These are phyloP conservation scores for Digitaria exilis DNA, from an alignment of 202 grass and related monocot genomes.

Conservation along the genomic window DNA sequence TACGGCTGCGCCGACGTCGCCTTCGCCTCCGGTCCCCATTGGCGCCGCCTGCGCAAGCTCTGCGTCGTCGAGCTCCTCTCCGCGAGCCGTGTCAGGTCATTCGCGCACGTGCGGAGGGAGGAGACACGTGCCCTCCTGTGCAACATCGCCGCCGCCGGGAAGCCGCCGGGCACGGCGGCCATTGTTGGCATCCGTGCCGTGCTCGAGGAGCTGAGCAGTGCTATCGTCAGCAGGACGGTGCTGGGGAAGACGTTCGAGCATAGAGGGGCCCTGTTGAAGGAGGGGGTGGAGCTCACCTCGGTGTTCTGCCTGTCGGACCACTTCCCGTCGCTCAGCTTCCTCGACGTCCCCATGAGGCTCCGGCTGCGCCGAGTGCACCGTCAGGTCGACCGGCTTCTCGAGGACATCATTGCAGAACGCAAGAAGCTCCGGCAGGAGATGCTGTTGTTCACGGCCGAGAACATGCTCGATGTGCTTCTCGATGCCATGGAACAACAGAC, in stretches of 20 bases:
- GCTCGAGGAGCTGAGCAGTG: neutral
- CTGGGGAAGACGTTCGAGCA: neutral
- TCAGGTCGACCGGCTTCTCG: too few species aligned
- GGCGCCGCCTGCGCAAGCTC: neutral
- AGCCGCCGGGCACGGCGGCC: too few species aligned
- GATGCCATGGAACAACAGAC: too few species aligned
- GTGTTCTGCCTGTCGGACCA: neutral
- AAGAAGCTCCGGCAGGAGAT: too few species aligned
- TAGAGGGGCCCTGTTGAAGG: neutral
- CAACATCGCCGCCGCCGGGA: neutral
- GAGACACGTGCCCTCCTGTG: neutral
- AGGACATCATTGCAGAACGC: too few species aligned
- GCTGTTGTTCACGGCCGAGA: too few species aligned
- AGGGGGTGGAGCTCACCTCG: neutral
- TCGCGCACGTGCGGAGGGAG: neutral
- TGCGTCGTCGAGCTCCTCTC: neutral
- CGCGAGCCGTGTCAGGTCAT: neutral
- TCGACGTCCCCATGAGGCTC: too few species aligned
- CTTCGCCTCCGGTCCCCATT: neutral
- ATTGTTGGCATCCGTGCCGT: too few species aligned
- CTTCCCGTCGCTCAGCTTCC: neutral
- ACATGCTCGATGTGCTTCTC: too few species aligned
- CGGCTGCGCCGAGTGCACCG: too few species aligned
- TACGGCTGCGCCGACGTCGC: neutral
- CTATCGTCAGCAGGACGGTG: neutral